Conservation (phyloP, 78 protist species). For the slime mould (Dictyostelium discoideum) region DNA sequence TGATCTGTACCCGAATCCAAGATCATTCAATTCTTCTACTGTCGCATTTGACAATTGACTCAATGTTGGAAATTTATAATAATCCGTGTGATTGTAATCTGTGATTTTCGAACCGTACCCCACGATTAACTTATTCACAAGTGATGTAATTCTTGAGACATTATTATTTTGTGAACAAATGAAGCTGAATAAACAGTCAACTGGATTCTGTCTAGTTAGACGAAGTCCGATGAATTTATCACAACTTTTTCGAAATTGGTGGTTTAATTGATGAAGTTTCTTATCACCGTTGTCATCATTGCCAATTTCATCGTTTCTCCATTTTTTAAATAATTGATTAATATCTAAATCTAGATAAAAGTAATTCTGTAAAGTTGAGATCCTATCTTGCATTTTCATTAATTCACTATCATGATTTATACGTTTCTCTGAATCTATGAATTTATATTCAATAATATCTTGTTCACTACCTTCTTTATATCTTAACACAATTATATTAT, state of each 20-base stretch:
- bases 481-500: conserved; percentile 8
- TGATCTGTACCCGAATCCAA: conserved; percentile 95
- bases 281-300: background rate
- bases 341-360: conserved; percentile 18
- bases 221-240: conserved; percentile 54
- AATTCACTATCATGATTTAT: background rate
- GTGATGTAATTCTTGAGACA: conserved; percentile 86
- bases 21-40: conserved; percentile 81
- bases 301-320: background rate
- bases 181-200: conserved; percentile 93
- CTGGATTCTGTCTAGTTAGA: conserved; percentile 86
- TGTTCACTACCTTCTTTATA: conserved; percentile 4
- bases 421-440: background rate
- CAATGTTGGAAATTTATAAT: conserved; percentile 70
- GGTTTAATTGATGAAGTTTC: conserved; percentile 18
- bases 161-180: conserved; percentile 95
- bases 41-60: conserved; percentile 16
- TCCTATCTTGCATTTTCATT: background rate
- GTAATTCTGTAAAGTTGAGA: background rate
- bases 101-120: conserved; percentile 27
- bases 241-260: conserved; percentile 3
- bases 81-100: background rate
- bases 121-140: conserved; percentile 3
- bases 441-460: conserved; percentile 20
- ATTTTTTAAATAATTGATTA: background rate